Evolutionary conservation across 2,329 filamentous ascomycete species (phyloP), one percentile per base, ranked within the genome.

Genomic region (Fusarium udum): DNA sequence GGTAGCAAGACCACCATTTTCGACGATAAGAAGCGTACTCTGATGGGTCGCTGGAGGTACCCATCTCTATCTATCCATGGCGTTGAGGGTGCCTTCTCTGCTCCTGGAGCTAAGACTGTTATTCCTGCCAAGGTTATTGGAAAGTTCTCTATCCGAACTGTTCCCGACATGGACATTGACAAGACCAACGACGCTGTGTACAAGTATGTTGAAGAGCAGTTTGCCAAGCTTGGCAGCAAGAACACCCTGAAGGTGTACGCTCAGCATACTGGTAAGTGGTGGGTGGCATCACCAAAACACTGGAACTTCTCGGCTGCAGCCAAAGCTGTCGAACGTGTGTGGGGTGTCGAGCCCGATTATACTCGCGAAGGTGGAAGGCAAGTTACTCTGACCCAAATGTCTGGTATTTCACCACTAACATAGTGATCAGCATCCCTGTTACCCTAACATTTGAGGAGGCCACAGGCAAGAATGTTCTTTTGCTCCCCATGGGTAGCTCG

Each of bases 131-230:
- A 98, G 87, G 96, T 99, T 65, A 93, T 92, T 79, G 96, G 96
- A 84, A 99, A 99, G 86, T 99, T 99, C 87, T 97, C 94, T 57
- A 98, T 99, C 85, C 92, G 96, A 77, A 98, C 95, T 40, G 96
- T 99, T 28, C 96, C 96, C 60, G 91, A 99, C 85, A 99, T 99
- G 96, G 93, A 98, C 82, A 94, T 94, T 77, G 91, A 94, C 64
- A 90, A 92, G 80, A 97, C 97, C 79, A 97, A 97, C 85, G 89
- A 91, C 80, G 88, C 92, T 49, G 95, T 99, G 48, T 93, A 91
- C 85, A 92, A 93, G 82, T 93, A 95, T 82, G 88, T 98, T 73
- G 89, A 95, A 80, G 91, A 93, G 74, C 91, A 93, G 76, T 98
- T 97, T 82, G 92, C 92, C 78, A 94, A 95, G 84, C 88, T 98